Evolutionary conservation across 495 filamentous ascomycete genomes (phyloP).

Genomic region (Penicillium atrosanguineum): DNA sequence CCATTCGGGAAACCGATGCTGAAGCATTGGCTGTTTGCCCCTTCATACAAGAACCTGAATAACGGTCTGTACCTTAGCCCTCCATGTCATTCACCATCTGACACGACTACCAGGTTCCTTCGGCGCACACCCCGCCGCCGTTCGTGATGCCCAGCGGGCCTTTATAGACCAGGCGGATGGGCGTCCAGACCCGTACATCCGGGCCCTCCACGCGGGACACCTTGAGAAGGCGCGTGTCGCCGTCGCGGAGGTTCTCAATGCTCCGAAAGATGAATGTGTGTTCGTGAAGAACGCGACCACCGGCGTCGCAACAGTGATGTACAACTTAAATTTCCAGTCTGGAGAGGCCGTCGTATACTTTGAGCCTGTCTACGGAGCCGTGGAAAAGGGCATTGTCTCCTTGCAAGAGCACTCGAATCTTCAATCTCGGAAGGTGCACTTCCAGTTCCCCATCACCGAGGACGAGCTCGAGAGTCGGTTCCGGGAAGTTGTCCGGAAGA

Average conservation of each 20-base stretch:
- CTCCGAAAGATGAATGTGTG: slow-evolving; percentile 61
- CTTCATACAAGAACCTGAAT: slow-evolving; percentile 70
- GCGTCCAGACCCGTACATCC: slow-evolving; percentile 70
- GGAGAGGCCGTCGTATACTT: slow-evolving; percentile 67
- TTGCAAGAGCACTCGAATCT: slow-evolving; percentile 58
- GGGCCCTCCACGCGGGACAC: slow-evolving; percentile 54
- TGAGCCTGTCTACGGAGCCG: slow-evolving; percentile 72
- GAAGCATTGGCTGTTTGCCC: slow-evolving; percentile 70
- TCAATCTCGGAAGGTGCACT: slow-evolving; percentile 36
- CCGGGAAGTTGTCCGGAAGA: slow-evolving; percentile 40
- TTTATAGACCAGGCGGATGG: slow-evolving; percentile 62
- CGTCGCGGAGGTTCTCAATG: slow-evolving; percentile 62
- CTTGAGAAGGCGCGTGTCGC: slow-evolving; percentile 63
- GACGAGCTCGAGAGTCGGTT: slow-evolving; percentile 56
- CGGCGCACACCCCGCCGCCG: slow-evolving; percentile 64
- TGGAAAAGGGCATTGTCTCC: slow-evolving; percentile 67
- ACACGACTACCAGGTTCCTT: slow-evolving; percentile 62
- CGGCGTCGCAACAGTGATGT: slow-evolving; percentile 75
- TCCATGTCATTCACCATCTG: background rate
- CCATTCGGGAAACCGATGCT: slow-evolving; percentile 60
- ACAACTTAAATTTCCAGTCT: slow-evolving; percentile 59
- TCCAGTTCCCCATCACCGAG: slow-evolving; percentile 59
- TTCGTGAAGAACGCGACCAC: slow-evolving; percentile 81
- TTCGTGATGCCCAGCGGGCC: slow-evolving; percentile 54
- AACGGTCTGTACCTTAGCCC: slow-evolving; percentile 56